Evolutionary conservation across 495 filamentous ascomycete species (phyloP), one percentile per base, ranked within the genome.

Genomic region (Recurvomyces mirabilis): DNA sequence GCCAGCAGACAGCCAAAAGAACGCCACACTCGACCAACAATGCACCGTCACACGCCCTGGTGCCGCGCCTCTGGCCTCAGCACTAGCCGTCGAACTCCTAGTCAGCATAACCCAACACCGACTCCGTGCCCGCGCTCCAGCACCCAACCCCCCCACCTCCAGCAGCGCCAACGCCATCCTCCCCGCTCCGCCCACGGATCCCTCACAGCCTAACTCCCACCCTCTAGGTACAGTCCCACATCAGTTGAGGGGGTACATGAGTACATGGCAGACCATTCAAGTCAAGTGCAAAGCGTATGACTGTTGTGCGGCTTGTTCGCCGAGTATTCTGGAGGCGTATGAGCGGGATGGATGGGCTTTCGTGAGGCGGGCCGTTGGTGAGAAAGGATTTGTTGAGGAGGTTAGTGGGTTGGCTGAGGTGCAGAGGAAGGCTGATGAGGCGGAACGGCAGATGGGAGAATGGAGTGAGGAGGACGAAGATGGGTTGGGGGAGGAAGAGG

Each of bases 31-130:
- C 3, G 91, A 98, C 57, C 91, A 96, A 58, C 91, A 98, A 65
- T 98, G 91, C 64, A 98, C 91, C 0, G 91, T 98, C 23, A 96
- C 91, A 21, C 79, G 91, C 6, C 91, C 91, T 13, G 91, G 89
- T 6, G 77, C 94, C 29, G 88, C 91, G 38, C 77, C 85, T 9
- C 87, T 94, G 49, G 91, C 91, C 14, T 94, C 88, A 13, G 86
- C 87, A 22, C 71, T 91, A n/a, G 70, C 95, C 12, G 88, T 94
- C 36, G 91, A 95, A 63, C 69, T 94, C 14, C 69, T 98, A 19
- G 78, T 88, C 10, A 93, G 85, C 38, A 60, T 95, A 34, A 68
- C 94, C 22, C 91, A 98, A 58, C 91, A 96, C 59, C 82, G 84
- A 13, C 58, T 73, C 26, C 69, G 73, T 17, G 68, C 64, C 57